Evolutionary conservation across 176 grass and related monocot genomes (phyloP).

Genomic region (Avena eriantha): DNA sequence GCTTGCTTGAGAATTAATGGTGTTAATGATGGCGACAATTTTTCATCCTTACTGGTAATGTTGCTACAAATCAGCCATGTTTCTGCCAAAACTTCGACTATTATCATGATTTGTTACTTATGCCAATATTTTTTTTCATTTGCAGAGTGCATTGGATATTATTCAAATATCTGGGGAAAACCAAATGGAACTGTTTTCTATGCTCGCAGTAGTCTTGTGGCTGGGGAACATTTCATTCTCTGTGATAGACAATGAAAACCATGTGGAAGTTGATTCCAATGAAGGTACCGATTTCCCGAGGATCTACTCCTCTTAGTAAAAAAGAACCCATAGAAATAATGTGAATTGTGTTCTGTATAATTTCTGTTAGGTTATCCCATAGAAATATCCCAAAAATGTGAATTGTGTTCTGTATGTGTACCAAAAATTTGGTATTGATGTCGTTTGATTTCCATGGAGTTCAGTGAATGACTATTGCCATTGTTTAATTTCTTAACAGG

Average conservation of each 20-base stretch:
- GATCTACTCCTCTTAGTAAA: slow-evolving; percentile 4
- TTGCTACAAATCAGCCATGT: slow-evolving; percentile 24
- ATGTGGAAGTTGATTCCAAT: slow-evolving; percentile 86
- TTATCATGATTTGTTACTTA: slow-evolving; percentile 37
- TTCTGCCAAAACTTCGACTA: neutral
- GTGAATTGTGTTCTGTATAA: neutral
- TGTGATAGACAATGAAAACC: slow-evolving; percentile 93
- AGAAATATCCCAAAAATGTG: slow-evolving; percentile 28
- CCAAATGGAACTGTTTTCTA: slow-evolving; percentile 90
- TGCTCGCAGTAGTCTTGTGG: slow-evolving; percentile 85
- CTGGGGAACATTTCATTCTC: slow-evolving; percentile 92
- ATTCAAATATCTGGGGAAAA: slow-evolving; percentile 81
- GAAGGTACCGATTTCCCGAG: slow-evolving; percentile 62
- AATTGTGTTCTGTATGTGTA: slow-evolving; percentile 4
- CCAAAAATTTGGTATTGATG: slow-evolving; percentile 7
- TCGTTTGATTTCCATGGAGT: neutral
- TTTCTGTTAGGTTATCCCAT: neutral
- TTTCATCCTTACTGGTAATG: slow-evolving; percentile 76
- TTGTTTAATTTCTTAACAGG: slow-evolving; percentile 54
- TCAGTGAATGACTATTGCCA: slow-evolving; percentile 15
- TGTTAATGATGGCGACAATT: slow-evolving; percentile 86
- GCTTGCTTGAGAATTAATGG: slow-evolving; percentile 82
- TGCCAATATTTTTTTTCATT: slow-evolving; percentile 19
- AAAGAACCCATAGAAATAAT: neutral
- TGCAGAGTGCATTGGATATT: slow-evolving; percentile 77